These are phyloP conservation scores for Laburnicola sp. DNA, from an alignment of 2,329 filamentous ascomycete species.

Conservation along the genomic window DNA sequence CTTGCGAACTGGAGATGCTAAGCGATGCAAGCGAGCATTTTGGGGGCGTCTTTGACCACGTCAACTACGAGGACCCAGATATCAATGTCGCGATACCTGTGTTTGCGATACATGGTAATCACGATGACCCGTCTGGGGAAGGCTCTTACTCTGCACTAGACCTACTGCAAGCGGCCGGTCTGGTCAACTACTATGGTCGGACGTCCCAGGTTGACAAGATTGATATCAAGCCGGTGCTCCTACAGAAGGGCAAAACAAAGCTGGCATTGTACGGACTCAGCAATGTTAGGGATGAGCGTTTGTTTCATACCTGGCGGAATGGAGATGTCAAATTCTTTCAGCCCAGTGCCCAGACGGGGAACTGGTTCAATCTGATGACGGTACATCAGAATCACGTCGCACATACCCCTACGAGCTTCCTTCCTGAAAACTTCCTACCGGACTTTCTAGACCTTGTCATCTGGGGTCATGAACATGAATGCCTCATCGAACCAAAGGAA, in stretches of 20 bases:
- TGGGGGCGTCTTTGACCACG: constrained; percentile 82
- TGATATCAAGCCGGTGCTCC: constrained; percentile 82
- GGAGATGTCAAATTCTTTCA: constrained; percentile 92
- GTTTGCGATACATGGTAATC: constrained; percentile 97
- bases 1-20: constrained; percentile 91
- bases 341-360: constrained; percentile 74
- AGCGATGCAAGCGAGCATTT: constrained; percentile 93
- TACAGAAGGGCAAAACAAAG: constrained; percentile 93
- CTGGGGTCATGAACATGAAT: constrained; percentile 98
- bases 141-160: constrained; percentile 90
- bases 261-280: constrained; percentile 91
- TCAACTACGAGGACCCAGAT: constrained; percentile 96
- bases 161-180: constrained; percentile 82
- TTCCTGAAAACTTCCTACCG: constrained; percentile 90
- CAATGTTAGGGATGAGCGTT: constrained; percentile 91
- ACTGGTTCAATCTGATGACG: constrained; percentile 96
- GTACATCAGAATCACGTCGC: constrained; percentile 97
- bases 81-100: constrained; percentile 97
- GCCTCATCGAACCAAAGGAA: constrained; percentile 77
- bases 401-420: constrained; percentile 87
- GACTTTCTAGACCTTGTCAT: constrained; percentile 89
- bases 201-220: constrained; percentile 93
- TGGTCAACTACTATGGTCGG: constrained; percentile 95
- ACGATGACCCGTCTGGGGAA: constrained; percentile 97
- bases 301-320: constrained; percentile 92